Conservation (phyloP, 306 rosid genomes). For the Vigna unguiculata region DNA sequence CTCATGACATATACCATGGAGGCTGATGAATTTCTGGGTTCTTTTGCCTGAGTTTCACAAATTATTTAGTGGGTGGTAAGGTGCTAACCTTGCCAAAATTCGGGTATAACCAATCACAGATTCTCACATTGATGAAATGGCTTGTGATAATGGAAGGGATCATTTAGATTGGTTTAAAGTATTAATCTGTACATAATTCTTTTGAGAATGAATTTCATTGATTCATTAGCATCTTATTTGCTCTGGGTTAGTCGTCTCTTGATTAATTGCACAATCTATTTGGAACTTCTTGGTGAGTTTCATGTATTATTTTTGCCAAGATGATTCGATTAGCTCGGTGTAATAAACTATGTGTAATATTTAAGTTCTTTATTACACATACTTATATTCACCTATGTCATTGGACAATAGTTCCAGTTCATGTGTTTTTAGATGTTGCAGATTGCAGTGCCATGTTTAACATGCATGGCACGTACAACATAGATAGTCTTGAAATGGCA, state of each 20-base stretch:
- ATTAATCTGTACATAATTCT: conserved; percentile 46
- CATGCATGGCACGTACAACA: neutral
- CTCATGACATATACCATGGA: conserved; percentile 29
- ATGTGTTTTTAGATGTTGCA: conserved; percentile 23
- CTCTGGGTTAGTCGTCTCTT: conserved; percentile 7
- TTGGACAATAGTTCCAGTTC: neutral
- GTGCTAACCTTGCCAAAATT: conserved; percentile 30
- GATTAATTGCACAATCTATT: conserved; percentile 17
- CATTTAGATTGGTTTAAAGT: conserved; percentile 37
- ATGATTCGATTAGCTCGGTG: conserved; percentile 25
- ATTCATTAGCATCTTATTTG: conserved; percentile 43
- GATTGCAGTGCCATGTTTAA: neutral
- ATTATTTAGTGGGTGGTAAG: conserved; percentile 13
- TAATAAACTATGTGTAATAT: conserved; percentile 20
- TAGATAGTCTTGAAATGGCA: neutral
- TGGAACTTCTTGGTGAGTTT: conserved; percentile 26
- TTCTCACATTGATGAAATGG: conserved; percentile 43
- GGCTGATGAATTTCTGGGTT: conserved; percentile 32
- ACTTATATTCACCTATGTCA: conserved; percentile 1
- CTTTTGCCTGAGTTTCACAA: conserved; percentile 36
- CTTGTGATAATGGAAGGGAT: conserved; percentile 28
- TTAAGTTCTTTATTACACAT: neutral
- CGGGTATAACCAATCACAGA: conserved; percentile 14
- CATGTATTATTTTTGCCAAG: conserved; percentile 7
- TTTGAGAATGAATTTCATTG: conserved; percentile 5